Percentiles rank a stretch among this genome's conserved stretches.
Conservation (phyloP, 1,284 basidiomycete genomes). For the Malassezia restricta region DNA sequence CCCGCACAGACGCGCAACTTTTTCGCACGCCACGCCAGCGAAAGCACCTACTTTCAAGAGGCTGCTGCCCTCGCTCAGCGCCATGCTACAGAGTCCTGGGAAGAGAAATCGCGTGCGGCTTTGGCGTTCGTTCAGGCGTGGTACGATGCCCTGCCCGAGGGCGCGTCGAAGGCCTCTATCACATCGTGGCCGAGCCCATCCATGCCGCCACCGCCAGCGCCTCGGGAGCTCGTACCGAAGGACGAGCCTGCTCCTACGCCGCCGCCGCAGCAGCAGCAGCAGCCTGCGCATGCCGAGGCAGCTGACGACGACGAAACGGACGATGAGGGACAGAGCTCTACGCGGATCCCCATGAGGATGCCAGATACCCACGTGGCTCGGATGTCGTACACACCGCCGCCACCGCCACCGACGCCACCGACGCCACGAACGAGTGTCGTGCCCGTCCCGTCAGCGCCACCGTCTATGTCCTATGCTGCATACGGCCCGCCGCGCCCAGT, state of each 20-base stretch:
- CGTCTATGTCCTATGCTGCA: background rate
- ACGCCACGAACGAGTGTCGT: background rate
- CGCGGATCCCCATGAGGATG: background rate
- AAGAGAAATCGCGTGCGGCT: constrained; percentile 12
- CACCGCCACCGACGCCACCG: background rate
- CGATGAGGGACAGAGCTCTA: constrained; percentile 4
- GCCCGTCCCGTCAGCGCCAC: background rate
- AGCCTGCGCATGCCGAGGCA: background rate
- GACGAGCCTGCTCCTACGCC: background rate
- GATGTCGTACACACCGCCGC: background rate
- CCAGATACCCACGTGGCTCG: background rate
- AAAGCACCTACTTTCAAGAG: constrained; percentile 35
- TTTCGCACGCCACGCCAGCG: constrained; percentile 47
- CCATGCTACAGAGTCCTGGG: constrained; percentile 22
- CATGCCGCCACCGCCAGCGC: background rate
- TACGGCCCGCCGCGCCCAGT: background rate
- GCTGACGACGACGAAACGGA: constrained; percentile 14
- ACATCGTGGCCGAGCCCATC: constrained; percentile 5
- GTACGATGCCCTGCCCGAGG: constrained; percentile 8
- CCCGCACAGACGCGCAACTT: constrained; percentile 63
- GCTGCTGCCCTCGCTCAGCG: constrained; percentile 24
- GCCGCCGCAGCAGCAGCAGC: background rate
- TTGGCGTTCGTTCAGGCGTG: constrained; percentile 7
- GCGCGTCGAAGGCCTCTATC: constrained; percentile 1
- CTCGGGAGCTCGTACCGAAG: no score